A percentile compares a stretch with the other conserved stretches of the same genome.
phyloP scores from a whole-genome alignment of 441 rosid species.

The Gossypium davidsonii region DNA sequence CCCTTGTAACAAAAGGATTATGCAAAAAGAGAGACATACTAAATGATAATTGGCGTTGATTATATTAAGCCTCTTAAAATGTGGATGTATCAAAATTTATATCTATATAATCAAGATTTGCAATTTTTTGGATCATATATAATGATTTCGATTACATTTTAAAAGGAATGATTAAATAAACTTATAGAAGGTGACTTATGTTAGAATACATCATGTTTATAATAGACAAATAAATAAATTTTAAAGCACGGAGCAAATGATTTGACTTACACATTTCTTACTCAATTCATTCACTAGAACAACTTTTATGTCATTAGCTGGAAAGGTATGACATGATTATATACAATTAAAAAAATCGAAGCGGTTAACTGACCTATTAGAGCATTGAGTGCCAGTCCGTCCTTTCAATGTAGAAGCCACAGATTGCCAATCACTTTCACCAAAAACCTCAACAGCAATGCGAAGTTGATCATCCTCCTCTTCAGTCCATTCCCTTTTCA shows the following conservation, averaged over 20 bases:
- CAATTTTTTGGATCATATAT: background rate
- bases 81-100: background rate
- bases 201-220: background rate
- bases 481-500: slow-evolving; percentile 68
- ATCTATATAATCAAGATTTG: background rate
- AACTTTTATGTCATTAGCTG: background rate
- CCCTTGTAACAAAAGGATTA: background rate
- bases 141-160: background rate
- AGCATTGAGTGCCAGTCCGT: slow-evolving; percentile 84
- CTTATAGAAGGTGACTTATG: background rate
- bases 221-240: background rate
- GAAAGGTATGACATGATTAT: background rate
- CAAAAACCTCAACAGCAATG: slow-evolving; percentile 54
- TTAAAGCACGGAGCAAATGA: background rate
- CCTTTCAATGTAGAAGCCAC: slow-evolving; percentile 65
- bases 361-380: slow-evolving; percentile 62
- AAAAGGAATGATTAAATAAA: background rate
- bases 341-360: background rate
- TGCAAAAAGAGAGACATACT: background rate
- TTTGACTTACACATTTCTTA: background rate
- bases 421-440: slow-evolving; percentile 74
- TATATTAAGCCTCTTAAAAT: background rate
- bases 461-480: slow-evolving; percentile 85
- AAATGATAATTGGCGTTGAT: background rate
- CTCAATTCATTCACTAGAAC: background rate